phyloP scores from a whole-genome alignment of 345 rosid genomes.

The Iberis pinnata region DNA sequence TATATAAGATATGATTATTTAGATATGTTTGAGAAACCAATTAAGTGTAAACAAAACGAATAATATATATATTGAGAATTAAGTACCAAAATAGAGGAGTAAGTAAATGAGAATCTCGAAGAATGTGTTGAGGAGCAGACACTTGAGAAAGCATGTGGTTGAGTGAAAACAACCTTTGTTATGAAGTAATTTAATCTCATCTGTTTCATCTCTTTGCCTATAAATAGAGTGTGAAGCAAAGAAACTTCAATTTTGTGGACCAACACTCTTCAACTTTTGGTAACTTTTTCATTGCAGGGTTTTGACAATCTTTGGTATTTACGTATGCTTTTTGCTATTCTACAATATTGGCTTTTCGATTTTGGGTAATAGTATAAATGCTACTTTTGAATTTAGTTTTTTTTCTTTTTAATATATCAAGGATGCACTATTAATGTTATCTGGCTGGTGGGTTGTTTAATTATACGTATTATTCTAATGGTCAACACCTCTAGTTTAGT shows the following conservation, averaged over 20 bases:
- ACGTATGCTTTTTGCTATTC: conserved; percentile 23
- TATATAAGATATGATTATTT: too few species aligned
- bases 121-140: conserved; percentile 38
- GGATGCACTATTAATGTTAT: background rate
- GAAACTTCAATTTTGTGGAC: conserved; percentile 64
- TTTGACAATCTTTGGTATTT: conserved; percentile 45
- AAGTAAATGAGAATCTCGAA: conserved; percentile 26
- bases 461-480: conserved; percentile 34
- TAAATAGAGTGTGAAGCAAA: conserved; percentile 41
- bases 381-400: conserved; percentile 16
- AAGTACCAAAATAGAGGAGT: conserved; percentile 23
- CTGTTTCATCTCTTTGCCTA: conserved; percentile 50
- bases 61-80: conserved; percentile 5
- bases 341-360: conserved; percentile 6
- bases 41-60: conserved; percentile 25
- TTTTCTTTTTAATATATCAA: background rate
- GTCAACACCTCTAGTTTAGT: conserved; percentile 32
- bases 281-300: conserved; percentile 49
- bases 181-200: conserved; percentile 45
- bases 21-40: too few species aligned
- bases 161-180: conserved; percentile 62
- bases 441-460: conserved; percentile 19
- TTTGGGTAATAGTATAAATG: conserved; percentile 23
- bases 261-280: conserved; percentile 38
- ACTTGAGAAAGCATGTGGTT: conserved; percentile 69